Evolutionary conservation across 495 filamentous ascomycete genomes (phyloP).

Genomic region (Mycothermus thermophilus): DNA sequence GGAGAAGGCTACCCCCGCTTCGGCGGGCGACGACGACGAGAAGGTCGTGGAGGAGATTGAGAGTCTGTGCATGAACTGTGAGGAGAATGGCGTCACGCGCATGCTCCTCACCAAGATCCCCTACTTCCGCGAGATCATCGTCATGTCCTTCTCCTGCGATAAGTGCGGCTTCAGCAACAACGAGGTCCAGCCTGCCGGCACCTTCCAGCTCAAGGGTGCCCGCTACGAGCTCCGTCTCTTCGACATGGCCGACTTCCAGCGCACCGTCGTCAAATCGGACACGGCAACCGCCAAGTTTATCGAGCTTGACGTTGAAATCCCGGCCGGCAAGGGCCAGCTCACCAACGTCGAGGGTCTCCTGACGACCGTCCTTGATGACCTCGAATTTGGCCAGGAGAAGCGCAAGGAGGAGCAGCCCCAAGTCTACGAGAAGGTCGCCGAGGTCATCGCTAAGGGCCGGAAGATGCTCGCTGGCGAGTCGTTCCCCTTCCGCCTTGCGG

Average conservation of each 20-base stretch:
- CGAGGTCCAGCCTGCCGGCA: slow-evolving; percentile 77
- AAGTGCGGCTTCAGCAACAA: slow-evolving; percentile 82
- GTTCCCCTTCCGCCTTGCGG: slow-evolving; percentile 74
- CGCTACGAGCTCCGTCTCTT: slow-evolving; percentile 64
- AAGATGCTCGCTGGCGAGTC: slow-evolving; percentile 57
- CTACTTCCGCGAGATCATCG: slow-evolving; percentile 89
- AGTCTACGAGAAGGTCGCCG: slow-evolving; percentile 57
- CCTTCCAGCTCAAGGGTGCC: slow-evolving; percentile 79
- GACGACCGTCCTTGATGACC: slow-evolving; percentile 55
- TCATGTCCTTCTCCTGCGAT: slow-evolving; percentile 90
- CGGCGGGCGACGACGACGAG: slow-evolving; percentile 30
- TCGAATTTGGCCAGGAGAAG: slow-evolving; percentile 59
- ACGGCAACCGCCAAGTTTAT: slow-evolving; percentile 65
- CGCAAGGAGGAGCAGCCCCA: slow-evolving; percentile 63
- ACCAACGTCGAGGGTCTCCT: slow-evolving; percentile 87
- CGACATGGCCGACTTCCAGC: slow-evolving; percentile 54
- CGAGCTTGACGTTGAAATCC: slow-evolving; percentile 82
- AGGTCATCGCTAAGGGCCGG: slow-evolving; percentile 52
- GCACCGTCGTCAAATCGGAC: slow-evolving; percentile 86
- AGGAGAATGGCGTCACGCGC: slow-evolving; percentile 74
- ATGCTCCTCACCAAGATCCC: slow-evolving; percentile 83
- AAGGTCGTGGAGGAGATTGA: slow-evolving; percentile 47
- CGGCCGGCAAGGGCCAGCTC: slow-evolving; percentile 72
- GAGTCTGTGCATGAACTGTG: slow-evolving; percentile 39
- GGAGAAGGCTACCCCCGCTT: slow-evolving; percentile 15